Evolutionary conservation across 1,284 basidiomycete species (phyloP), one percentile per base, ranked within the genome.

Genomic region (Malassezia cuniculi): DNA sequence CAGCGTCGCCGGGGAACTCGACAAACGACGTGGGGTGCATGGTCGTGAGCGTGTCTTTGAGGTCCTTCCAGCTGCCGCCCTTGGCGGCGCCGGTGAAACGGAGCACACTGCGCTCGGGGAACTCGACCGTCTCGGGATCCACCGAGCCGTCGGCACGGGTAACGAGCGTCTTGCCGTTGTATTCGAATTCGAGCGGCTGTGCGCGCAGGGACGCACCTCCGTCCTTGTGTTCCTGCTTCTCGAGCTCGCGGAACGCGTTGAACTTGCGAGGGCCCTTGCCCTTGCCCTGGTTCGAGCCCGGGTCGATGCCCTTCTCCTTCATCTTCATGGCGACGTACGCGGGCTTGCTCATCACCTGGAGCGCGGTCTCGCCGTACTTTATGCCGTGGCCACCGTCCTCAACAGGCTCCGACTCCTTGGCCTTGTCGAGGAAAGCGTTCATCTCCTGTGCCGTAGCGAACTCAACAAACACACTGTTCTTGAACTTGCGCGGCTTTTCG

Each of bases 311-410:
- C 70, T 94, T 93, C 71, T 94, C 89, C 70, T 85, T 82, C 70
- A 89, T 84, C 72, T 95, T 97, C 85, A 89, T 90, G 53, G 85
- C 78, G 60, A 86, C 85, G 69, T 95, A 97, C 6, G 74, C 85
- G 50, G 81, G 80, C 66, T 66, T 66, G 55, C 41, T 49, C 87
- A 94, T 93, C 59, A 76, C 77, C 31, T 82, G 61, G 28, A 95
- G 74, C 26, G 58, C 50, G 16, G 63, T 68, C 27, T 51, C 46
- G 1, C 31, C 33, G 41, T 51, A 63, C 18, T 21, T 22, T 45
- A 59, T 28, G 22, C 42, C 50, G 39, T 52, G 53, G n/a, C 55
- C 55, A 14, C 55, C 55, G 26, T 60, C 58, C 42, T 54, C 48
- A 18, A 51, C 37, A 29, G 57, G 53, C 22, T 55, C 50, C 36